Percentiles rank a stretch among this genome's conserved stretches.
phyloP scores from a whole-genome alignment of 2,329 filamentous ascomycete species.

The Pseudogymnoascus sp. region DNA sequence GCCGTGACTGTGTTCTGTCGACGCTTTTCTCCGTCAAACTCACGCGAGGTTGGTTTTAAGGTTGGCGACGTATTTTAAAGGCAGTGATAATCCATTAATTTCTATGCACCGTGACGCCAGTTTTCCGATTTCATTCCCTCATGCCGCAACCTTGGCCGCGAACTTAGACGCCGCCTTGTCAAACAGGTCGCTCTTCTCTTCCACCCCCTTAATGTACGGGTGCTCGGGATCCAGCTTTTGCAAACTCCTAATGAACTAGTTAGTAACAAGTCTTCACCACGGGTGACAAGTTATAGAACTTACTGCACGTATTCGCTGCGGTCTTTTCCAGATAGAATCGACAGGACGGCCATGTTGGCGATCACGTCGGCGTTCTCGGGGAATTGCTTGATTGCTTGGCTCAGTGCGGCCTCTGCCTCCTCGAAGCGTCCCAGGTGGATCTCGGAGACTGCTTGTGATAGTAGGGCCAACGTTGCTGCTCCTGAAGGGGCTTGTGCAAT shows the following conservation, averaged over 20 bases:
- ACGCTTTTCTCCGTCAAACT: neutral
- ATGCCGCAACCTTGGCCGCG: constrained; percentile 66
- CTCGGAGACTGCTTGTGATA: constrained; percentile 85
- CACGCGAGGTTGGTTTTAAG: neutral
- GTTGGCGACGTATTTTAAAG: neutral
- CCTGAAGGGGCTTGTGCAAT: constrained; percentile 79
- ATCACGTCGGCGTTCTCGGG: constrained; percentile 64
- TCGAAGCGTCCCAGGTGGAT: constrained; percentile 80
- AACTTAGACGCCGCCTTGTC: constrained; percentile 82
- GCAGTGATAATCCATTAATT: constrained; percentile 3
- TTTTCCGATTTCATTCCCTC: constrained; percentile 9
- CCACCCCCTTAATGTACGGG: constrained; percentile 61
- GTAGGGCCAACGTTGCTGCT: constrained; percentile 63
- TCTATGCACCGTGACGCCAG: constrained; percentile 7
- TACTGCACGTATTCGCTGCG: constrained; percentile 53
- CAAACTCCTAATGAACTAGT: constrained; percentile 38
- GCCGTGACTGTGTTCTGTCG: too few species aligned
- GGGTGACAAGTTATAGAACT: constrained; percentile 26
- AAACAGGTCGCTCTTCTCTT: constrained; percentile 81
- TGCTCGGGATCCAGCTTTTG: constrained; percentile 56
- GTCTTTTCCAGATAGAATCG: constrained; percentile 67
- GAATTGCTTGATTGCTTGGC: constrained; percentile 69
- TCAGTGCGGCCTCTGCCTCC: constrained; percentile 79
- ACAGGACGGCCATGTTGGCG: constrained; percentile 74
- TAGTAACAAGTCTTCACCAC: neutral